Evolutionary conservation across 495 filamentous ascomycete genomes (phyloP).

Genomic region (Penicillium subrubescens): DNA sequence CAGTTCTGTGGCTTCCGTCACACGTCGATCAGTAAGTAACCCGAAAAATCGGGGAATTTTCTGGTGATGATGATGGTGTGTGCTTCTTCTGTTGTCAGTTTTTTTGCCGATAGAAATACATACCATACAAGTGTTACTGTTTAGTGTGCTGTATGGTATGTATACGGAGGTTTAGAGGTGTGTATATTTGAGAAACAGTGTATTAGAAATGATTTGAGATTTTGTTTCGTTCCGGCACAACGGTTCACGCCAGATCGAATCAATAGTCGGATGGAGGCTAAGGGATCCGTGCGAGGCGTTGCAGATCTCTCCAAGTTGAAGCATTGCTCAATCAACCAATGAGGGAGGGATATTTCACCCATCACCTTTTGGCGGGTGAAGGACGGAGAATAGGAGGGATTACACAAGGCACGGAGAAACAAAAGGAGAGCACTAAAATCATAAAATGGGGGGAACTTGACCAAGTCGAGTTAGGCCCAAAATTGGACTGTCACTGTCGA

Average conservation of each 20-base stretch:
- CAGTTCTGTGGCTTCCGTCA: conserved; percentile 10
- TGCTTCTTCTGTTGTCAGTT: background rate
- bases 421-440: background rate
- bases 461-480: background rate
- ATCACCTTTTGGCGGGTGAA: background rate
- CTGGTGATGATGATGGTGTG: background rate
- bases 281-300: conserved; percentile 29
- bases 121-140: background rate
- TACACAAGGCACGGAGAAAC: background rate
- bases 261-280: conserved; percentile 32
- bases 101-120: background rate
- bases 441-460: background rate
- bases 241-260: conserved; percentile 35
- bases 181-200: background rate
- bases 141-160: background rate
- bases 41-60: conserved; percentile 14
- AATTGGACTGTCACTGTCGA: background rate
- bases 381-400: background rate
- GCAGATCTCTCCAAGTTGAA: conserved; percentile 31
- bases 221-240: conserved; percentile 24
- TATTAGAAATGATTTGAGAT: conserved; percentile 32
- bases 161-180: background rate
- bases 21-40: conserved; percentile 11
- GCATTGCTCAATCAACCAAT: background rate
- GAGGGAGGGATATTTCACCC: background rate